Percentiles rank a stretch among this genome's conserved stretches.
Conservation (phyloP, 1,284 basidiomycete species). For the Porogramme epimiltina region DNA sequence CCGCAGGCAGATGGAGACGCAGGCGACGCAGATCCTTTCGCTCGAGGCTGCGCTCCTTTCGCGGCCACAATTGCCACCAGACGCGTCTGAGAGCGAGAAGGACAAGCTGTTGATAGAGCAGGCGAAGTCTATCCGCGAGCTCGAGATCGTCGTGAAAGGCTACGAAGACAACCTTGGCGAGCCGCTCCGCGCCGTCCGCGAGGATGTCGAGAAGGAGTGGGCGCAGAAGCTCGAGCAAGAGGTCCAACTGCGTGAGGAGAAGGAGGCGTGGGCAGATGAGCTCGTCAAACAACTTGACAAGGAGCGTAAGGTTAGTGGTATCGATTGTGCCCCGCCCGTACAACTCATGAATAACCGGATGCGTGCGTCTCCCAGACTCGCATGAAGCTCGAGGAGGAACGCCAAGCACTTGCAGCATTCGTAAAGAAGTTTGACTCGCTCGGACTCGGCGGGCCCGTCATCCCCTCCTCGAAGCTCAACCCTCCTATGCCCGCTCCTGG, state of each 20-base stretch:
- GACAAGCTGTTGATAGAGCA: conserved; percentile 72
- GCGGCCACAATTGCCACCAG: conserved; percentile 58
- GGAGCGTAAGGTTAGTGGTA: conserved; percentile 59
- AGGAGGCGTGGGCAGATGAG: conserved; percentile 71
- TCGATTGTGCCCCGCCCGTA: neutral
- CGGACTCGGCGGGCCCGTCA: conserved; percentile 52
- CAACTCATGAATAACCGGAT: neutral
- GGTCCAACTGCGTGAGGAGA: conserved; percentile 60
- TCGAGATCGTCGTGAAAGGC: conserved; percentile 68
- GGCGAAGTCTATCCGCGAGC: conserved; percentile 66
- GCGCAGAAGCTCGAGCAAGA: conserved; percentile 61
- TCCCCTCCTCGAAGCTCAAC: conserved; percentile 42
- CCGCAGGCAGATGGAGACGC: conserved; percentile 72
- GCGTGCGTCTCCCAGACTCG: conserved; percentile 37
- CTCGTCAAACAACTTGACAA: conserved; percentile 72
- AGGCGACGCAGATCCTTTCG: conserved; percentile 79
- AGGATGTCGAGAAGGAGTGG: conserved; percentile 86
- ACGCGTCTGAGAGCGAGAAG: conserved; percentile 68
- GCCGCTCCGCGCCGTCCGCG: conserved; percentile 69
- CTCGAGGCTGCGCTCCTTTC: conserved; percentile 71
- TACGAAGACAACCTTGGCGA: conserved; percentile 75
- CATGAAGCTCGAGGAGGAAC: conserved; percentile 70
- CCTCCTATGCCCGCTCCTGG: conserved; percentile 49
- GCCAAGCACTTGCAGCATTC: conserved; percentile 72
- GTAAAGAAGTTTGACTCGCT: conserved; percentile 72